Base-by-base conservation (phyloP, 352 stramenopile genomes). In the Phytophthora litchii region DNA sequence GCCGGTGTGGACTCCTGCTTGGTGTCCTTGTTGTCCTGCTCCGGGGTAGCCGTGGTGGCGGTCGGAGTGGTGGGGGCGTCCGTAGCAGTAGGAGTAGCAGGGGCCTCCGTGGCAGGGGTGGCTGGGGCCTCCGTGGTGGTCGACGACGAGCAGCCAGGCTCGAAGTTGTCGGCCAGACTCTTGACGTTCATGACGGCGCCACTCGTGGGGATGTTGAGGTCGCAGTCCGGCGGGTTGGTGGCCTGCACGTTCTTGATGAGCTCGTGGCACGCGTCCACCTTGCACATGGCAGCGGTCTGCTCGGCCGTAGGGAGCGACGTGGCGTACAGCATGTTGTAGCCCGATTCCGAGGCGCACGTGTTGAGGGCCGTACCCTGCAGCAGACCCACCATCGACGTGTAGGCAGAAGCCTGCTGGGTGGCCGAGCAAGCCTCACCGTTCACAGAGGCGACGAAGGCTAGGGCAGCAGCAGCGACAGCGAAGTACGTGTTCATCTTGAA, bases 221-320 rank as follows among this genome's bases (percentile, higher is more conserved):
- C 48, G 51, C 74, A 83, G 62, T 83, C 54, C 11, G 68, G 65
- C 17, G 65, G 65, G 58, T 69, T 67, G 35, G 60, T 50, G 14
- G 42, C 31, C 43, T 65, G 37, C 23, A 83, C 60, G 29, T 50
- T 60, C 34, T 51, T 49, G 55, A 83, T 74, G 17, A 83, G 54
- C 13, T 52, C 40, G 42, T 77, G 44, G 65, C 74, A 83, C 17
- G 37, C 36, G 5, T 53, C 35, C 23, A 58, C 27, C 9, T 50
- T 47, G 74, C 74, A 83, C 70, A 83, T 80, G 59, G 57, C 59
- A n/a, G 43, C 65, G 12, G 53, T 70, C 55, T 78, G 41, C 16
- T 60, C 66, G 16, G 60, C 54, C 49, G 66, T 72, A 4, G 70
- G 72, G 23, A 74, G 48, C 16, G 42, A 13, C 20, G 63, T 27